Percentiles rank a stretch among this genome's conserved stretches.
Evolutionary conservation across 2,329 filamentous ascomycete species (phyloP).

Genomic region (Hirsutella minnesotensis): DNA sequence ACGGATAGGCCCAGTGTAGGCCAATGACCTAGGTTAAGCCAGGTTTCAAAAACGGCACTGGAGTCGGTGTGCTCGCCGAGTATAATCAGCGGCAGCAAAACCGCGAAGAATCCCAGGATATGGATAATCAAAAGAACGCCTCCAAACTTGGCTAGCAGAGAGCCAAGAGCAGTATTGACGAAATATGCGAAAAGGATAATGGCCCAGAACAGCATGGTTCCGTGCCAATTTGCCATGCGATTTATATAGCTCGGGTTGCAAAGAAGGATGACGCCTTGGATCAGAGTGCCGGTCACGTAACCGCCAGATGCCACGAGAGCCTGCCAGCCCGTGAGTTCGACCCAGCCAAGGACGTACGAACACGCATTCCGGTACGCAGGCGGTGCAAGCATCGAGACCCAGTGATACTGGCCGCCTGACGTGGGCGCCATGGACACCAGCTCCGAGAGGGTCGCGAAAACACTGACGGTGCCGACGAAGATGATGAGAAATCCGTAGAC

Average conservation of each 20-base stretch:
- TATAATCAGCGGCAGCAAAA: constrained; percentile 17
- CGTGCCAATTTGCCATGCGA: constrained; percentile 28
- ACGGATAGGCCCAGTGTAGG: constrained; percentile 29
- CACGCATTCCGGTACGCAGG: constrained; percentile 35
- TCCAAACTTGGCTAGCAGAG: constrained; percentile 36
- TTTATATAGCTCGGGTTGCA: constrained; percentile 9
- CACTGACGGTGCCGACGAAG: constrained; percentile 32
- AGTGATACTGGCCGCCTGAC: constrained; percentile 48
- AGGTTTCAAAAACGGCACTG: constrained; percentile 28
- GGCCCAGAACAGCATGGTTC: constrained; percentile 35
- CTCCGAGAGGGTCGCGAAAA: constrained; percentile 27
- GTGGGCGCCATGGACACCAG: constrained; percentile 35
- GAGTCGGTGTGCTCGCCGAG: constrained; percentile 19
- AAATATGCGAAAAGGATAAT: constrained; percentile 32
- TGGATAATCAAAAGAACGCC: constrained; percentile 37
- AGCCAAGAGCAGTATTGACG: constrained; percentile 36
- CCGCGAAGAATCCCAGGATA: constrained; percentile 22
- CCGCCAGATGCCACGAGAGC: constrained; percentile 20
- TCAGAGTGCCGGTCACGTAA: constrained; percentile 33
- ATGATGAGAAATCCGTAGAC: constrained; percentile 39
- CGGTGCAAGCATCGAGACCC: constrained; percentile 42
- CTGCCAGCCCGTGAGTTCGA: constrained; percentile 37
- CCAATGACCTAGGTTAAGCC: constrained; percentile 33
- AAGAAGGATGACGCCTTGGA: constrained; percentile 31
- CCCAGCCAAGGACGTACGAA: constrained; percentile 39